Conservation (phyloP, 1,284 basidiomycete genomes). For the Apiotrichum mycotoxinovorans region DNA sequence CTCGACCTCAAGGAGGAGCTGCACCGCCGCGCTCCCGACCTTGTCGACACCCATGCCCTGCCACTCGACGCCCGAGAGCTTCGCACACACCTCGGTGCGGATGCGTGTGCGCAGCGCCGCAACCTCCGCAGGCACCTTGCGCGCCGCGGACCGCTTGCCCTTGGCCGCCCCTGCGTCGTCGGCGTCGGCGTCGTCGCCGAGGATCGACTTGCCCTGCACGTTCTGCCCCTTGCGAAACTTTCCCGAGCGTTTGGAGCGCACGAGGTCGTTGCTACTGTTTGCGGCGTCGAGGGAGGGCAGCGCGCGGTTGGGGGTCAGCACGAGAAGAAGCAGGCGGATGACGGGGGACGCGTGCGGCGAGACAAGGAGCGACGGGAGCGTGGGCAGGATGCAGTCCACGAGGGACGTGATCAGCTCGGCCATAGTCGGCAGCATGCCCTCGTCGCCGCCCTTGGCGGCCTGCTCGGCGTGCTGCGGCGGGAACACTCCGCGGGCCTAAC, state of each 20-base stretch:
- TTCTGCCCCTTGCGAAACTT: slow-evolving; percentile 47
- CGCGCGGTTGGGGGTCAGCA: slow-evolving; percentile 57
- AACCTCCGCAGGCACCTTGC: slow-evolving; percentile 31
- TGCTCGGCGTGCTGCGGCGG: slow-evolving; percentile 56
- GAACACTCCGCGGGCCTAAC: slow-evolving; percentile 62
- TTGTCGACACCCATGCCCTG: slow-evolving; percentile 74
- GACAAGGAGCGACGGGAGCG: slow-evolving; percentile 63
- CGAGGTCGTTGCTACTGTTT: slow-evolving; percentile 23
- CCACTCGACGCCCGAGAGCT: slow-evolving; percentile 68
- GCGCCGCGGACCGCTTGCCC: slow-evolving; percentile 24
- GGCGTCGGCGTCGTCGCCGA: slow-evolving; percentile 32
- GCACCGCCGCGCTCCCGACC: slow-evolving; percentile 74
- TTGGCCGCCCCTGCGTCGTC: no score
- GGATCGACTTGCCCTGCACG: slow-evolving; percentile 48
- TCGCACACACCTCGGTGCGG: slow-evolving; percentile 58
- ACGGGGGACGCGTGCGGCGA: slow-evolving; percentile 86
- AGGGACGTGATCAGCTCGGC: slow-evolving; percentile 48
- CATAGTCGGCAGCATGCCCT: slow-evolving; percentile 69
- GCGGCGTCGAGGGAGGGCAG: slow-evolving; percentile 53
- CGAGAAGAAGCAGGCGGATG: slow-evolving; percentile 68
- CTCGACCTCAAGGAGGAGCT: slow-evolving; percentile 78
- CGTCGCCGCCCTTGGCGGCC: slow-evolving; percentile 17
- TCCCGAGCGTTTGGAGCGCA: slow-evolving; percentile 47
- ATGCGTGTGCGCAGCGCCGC: slow-evolving; percentile 33
- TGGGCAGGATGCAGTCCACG: slow-evolving; percentile 50